Base-by-base conservation (phyloP, 2,329 filamentous ascomycete species). In the Leptosphaerulina australis region DNA sequence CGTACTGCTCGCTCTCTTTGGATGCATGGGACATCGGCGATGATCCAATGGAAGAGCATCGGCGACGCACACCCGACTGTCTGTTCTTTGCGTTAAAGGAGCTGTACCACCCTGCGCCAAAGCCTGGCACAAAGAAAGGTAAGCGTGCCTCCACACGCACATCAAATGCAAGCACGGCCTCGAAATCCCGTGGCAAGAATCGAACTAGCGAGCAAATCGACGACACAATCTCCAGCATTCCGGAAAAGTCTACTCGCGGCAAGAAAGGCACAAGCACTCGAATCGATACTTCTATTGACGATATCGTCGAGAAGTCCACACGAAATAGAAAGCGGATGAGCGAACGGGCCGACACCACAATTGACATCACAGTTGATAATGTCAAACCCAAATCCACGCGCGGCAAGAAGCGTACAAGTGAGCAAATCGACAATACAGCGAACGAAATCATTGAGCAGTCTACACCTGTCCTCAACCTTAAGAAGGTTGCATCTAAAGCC, bases 11-110 rank as follows among this genome's bases (percentile, higher is more conserved):
- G 49, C 76, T 97, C 12, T 91, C 88, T 9, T 81, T 99, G 9
- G 93, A 97, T 71, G 91, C 91, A 5, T 99, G 95, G 94, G 94
- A 97, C 68, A 87, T 88, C 1, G 86, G 87, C 51, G 94, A 99
- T 71, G 90, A 96, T 68, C 94, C 94, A 54, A 83, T 88, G 86
- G 86, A 95, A 54, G 94, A 99, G 69, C 94, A 99, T 69, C 85
- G 86, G 63, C 86, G 83, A 45, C 85, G 94, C 60, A 88, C 87
- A 1, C 84, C 90, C 0, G 80, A 87, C 18, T 99, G 94, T 68
- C 80, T 85, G 11, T 97, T 96, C 76, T 97, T 97, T 67, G 74
- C 78, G 1, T 82, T 96, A 21, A 79, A 22, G 76, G 81, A 21
- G 88, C 88, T 74, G 81, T 76, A 71, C 59, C 66, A 67, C 50